phyloP scores from a whole-genome alignment of 2,329 filamentous ascomycete genomes.

The Mycosphaerelloides madeirae region DNA sequence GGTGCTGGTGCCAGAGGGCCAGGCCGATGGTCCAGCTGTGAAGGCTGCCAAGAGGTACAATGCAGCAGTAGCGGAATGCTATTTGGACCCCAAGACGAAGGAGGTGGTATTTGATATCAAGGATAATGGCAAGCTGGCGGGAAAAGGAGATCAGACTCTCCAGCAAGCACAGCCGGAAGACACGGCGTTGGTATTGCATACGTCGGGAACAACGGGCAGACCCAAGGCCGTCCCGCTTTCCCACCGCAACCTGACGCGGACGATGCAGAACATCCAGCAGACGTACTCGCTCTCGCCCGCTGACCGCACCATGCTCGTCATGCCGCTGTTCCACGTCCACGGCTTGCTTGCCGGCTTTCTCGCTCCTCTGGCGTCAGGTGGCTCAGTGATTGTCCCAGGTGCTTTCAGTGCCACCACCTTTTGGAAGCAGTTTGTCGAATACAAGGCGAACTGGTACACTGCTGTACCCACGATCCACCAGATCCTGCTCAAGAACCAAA shows the following conservation, averaged over 20 bases:
- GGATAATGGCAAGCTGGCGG: slow-evolving; percentile 62
- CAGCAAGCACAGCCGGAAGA: slow-evolving; percentile 65
- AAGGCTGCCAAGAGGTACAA: slow-evolving; percentile 73
- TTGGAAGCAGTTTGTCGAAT: slow-evolving; percentile 69
- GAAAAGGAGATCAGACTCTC: slow-evolving; percentile 45
- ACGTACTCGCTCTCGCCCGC: slow-evolving; percentile 68
- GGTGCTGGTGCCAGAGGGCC: slow-evolving; percentile 68
- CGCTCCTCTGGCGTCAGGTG: slow-evolving; percentile 68
- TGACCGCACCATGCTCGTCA: slow-evolving; percentile 80
- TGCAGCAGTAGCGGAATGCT: slow-evolving; percentile 81
- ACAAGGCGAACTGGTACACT: slow-evolving; percentile 85
- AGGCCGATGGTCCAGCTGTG: slow-evolving; percentile 64
- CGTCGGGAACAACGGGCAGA: slow-evolving; percentile 76
- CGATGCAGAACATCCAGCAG: slow-evolving; percentile 75
- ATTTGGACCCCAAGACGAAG: slow-evolving; percentile 58
- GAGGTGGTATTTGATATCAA: slow-evolving; percentile 76
- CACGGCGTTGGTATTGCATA: slow-evolving; percentile 76
- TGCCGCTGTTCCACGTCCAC: slow-evolving; percentile 88
- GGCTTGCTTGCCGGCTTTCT: slow-evolving; percentile 80
- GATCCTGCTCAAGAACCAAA: slow-evolving; percentile 70
- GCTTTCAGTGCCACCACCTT: slow-evolving; percentile 81
- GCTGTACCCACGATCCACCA: slow-evolving; percentile 92
- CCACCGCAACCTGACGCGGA: slow-evolving; percentile 73
- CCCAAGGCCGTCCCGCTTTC: slow-evolving; percentile 82
- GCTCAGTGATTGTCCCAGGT: slow-evolving; percentile 71